phyloP scores from a whole-genome alignment of 768 basidiomycete genomes.

The Suillus ampliporus region DNA sequence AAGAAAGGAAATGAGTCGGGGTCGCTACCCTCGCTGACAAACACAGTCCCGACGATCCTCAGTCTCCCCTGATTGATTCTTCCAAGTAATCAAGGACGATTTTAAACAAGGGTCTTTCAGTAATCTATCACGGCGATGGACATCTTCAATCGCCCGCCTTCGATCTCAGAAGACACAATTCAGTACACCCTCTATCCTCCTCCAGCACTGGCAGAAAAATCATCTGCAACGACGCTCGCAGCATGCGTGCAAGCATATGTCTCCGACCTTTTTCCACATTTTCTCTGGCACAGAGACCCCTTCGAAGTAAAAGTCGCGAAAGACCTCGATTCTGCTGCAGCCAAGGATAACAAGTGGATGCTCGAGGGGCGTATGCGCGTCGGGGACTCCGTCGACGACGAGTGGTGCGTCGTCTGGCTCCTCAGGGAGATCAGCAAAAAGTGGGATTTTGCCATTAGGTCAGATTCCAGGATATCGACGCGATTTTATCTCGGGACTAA shows the following conservation, averaged over 20 bases:
- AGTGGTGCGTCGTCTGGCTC: constrained; percentile 95
- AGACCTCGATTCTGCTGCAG: constrained; percentile 43
- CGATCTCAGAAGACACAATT: constrained; percentile 87
- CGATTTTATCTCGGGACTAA: constrained; percentile 12
- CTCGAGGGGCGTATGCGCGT: constrained; percentile 88
- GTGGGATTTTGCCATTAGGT: constrained; percentile 87
- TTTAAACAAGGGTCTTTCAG: background rate
- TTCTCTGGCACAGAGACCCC: constrained; percentile 85
- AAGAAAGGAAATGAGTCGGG: constrained; percentile 21
- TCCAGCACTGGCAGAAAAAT: constrained; percentile 55
- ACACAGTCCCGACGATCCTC: constrained; percentile 6
- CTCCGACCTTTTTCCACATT: constrained; percentile 57
- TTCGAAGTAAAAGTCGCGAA: constrained; percentile 76
- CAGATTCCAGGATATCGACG: constrained; percentile 27
- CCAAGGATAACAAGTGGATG: constrained; percentile 49
- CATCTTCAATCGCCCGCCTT: constrained; percentile 74
- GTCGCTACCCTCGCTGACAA: constrained; percentile 21
- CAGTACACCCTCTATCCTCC: constrained; percentile 77
- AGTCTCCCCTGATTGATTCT: background rate
- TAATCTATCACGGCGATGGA: constrained; percentile 50
- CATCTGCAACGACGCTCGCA: constrained; percentile 67
- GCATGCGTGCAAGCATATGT: constrained; percentile 66
- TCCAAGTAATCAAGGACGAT: background rate
- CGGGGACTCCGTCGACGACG: constrained; percentile 97
- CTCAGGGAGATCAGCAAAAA: constrained; percentile 74